These are phyloP conservation scores for Tolypocladium paradoxum DNA, from an alignment of 2,329 filamentous ascomycete species.

Conservation along the genomic window DNA sequence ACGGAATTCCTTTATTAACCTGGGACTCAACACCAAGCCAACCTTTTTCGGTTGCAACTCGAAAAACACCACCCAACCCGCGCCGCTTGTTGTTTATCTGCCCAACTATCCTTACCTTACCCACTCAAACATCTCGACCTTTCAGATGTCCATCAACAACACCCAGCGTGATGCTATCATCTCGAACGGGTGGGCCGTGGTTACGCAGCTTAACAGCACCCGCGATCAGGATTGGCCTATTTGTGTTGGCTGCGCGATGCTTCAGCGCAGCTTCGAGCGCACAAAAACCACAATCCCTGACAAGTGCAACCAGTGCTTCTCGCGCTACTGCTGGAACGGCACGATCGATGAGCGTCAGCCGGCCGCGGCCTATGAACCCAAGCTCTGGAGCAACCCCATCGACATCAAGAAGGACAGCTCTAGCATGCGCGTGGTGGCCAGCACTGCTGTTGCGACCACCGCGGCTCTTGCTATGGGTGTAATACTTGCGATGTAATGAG, in stretches of 20 bases:
- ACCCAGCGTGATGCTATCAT: conserved; percentile 68
- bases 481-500: too few species aligned
- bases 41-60: conserved; percentile 57
- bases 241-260: conserved; percentile 80
- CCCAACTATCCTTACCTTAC: conserved; percentile 66
- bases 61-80: conserved; percentile 35
- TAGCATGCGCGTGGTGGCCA: not conserved
- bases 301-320: conserved; percentile 67
- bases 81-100: conserved; percentile 75
- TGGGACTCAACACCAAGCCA: conserved; percentile 47
- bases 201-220: conserved; percentile 73
- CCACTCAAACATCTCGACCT: conserved; percentile 71
- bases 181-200: conserved; percentile 77
- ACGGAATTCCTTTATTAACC: conserved; percentile 42
- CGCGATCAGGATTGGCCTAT: conserved; percentile 63
- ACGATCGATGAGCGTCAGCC: conserved; percentile 28
- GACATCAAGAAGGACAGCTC: conserved; percentile 10
- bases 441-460: too few species aligned
- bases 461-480: too few species aligned
- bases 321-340: conserved; percentile 86
- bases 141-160: conserved; percentile 52
- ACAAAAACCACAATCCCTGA: conserved; percentile 59
- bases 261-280: conserved; percentile 63
- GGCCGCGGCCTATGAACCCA: conserved; percentile 22
- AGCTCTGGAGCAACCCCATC: conserved; percentile 15